Base-by-base conservation (phyloP, 495 filamentous ascomycete genomes). In the Penicillium robsamsonii region DNA sequence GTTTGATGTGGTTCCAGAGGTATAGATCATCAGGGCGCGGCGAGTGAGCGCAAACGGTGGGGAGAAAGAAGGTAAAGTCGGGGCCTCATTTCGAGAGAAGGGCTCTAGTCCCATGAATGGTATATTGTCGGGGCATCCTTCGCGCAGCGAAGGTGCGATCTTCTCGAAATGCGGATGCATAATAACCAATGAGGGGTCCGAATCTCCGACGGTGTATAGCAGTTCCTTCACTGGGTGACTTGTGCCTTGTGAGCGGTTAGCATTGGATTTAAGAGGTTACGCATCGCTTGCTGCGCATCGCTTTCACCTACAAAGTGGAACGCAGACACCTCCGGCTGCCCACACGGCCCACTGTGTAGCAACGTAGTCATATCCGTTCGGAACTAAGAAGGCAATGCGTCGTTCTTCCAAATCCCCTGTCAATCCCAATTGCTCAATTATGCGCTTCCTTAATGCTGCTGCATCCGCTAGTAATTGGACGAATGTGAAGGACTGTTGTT, bases 351-450 rank as follows among this genome's bases (percentile, higher is more conserved):
- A 72, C 71, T 79, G 79, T 73, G 76, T 85, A 84, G 89, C 92
- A 68, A 96, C 89, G 81, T 94, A 96, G 70, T 96, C 89, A 71
- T 95, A 96, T 58, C 89, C 86, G 72, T 95, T 96, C 70, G 94
- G 90, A 51, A 89, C 81, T 55, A 96, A 71, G 68, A 94, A 91
- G 1, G 90, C 88, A 62, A 96, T 79, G 58, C 92, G 78, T 66
- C 89, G 82, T 53, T 91, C 91, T 24, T 86, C 79, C 51, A 93
- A 72, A 50, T 86, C 78, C 13, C 67, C 68, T 6, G 76, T 70
- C 13, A 72, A 55, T 8, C 59, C 50, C 40, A 76, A 60, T 13
- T 79, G 69, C 50, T 79, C 76, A 27, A 84, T 70, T 60, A 96
- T 79, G 56, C 73, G 75, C 54, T 88, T 80, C 64, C 88, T 87